These are phyloP conservation scores for Cercospora nicotianae DNA, from an alignment of 2,329 filamentous ascomycete genomes.

Conservation along the genomic window DNA sequence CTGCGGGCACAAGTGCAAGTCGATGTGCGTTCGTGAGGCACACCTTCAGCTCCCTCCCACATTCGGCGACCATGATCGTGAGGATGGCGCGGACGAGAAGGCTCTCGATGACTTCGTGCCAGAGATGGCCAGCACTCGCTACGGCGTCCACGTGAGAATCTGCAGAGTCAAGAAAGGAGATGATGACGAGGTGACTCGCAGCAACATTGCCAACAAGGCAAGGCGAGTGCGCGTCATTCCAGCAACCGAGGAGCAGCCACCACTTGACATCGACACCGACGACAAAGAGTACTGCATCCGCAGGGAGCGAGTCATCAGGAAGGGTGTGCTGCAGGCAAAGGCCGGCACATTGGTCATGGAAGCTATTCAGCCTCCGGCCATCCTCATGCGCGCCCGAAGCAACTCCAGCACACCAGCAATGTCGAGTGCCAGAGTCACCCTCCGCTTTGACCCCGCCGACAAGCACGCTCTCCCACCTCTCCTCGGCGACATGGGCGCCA, in stretches of 20 bases:
- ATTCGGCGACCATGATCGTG: conserved; percentile 37
- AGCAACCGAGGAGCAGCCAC: conserved; percentile 59
- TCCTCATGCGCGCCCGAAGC: conserved; percentile 50
- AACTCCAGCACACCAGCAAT: conserved; percentile 46
- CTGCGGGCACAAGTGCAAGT: conserved; percentile 56
- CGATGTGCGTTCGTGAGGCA: conserved; percentile 53
- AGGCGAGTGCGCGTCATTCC: conserved; percentile 63
- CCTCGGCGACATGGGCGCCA: conserved; percentile 54
- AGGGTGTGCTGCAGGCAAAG: conserved; percentile 60
- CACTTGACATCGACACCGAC: conserved; percentile 52
- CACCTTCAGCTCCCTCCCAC: conserved; percentile 63
- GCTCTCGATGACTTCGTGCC: conserved; percentile 63
- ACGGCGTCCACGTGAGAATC: conserved; percentile 49
- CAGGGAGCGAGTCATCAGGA: conserved; percentile 61
- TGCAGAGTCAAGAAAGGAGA: conserved; percentile 46
- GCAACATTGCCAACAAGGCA: conserved; percentile 51
- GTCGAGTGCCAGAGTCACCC: conserved; percentile 56
- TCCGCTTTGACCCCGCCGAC: conserved; percentile 62
- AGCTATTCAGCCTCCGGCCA: conserved; percentile 58
- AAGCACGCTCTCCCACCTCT: conserved; percentile 53
- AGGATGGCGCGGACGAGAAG: conserved; percentile 47
- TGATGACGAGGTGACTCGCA: conserved; percentile 40
- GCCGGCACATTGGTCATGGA: conserved; percentile 59
- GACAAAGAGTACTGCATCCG: conserved; percentile 54
- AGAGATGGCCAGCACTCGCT: conserved; percentile 61